A percentile compares a stretch with the other conserved stretches of the same genome.
Conservation (phyloP, 176 grass and related monocot genomes). For the Olyra latifolia region DNA sequence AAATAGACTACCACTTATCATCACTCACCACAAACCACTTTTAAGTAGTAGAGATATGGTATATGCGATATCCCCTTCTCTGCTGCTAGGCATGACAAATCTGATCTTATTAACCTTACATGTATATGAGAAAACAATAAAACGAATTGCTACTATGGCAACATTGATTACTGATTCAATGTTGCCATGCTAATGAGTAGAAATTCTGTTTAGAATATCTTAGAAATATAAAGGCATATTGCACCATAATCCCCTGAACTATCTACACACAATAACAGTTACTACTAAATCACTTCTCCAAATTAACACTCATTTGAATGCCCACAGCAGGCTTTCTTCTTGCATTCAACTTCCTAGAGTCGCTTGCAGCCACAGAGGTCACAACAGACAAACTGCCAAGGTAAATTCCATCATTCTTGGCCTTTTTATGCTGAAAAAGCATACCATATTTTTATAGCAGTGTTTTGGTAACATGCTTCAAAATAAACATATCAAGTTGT, state of each 20-base stretch:
- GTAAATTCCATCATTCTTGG: not conserved
- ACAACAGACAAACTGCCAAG: not conserved
- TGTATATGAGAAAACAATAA: not conserved
- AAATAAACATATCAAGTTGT: not conserved
- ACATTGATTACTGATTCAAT: not conserved
- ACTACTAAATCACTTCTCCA: not conserved
- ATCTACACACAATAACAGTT: not conserved
- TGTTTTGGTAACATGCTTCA: not conserved
- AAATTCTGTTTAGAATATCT: not conserved
- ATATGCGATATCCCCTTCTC: not conserved
- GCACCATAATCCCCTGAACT: not conserved
- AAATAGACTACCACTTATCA: too few species aligned
- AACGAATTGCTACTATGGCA: not conserved
- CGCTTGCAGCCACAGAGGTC: not conserved
- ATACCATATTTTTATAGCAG: not conserved
- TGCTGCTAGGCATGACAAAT: not conserved
- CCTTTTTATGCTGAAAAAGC: not conserved
- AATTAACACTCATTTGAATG: not conserved
- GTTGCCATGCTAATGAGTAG: not conserved
- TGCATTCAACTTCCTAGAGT: not conserved
- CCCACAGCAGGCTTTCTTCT: not conserved
- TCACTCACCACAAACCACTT: too few species aligned
- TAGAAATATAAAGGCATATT: not conserved
- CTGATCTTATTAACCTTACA: not conserved
- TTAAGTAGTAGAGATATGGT: too few species aligned